Conservation (phyloP, 1,284 basidiomycete species). For the Puccinia triticina region DNA sequence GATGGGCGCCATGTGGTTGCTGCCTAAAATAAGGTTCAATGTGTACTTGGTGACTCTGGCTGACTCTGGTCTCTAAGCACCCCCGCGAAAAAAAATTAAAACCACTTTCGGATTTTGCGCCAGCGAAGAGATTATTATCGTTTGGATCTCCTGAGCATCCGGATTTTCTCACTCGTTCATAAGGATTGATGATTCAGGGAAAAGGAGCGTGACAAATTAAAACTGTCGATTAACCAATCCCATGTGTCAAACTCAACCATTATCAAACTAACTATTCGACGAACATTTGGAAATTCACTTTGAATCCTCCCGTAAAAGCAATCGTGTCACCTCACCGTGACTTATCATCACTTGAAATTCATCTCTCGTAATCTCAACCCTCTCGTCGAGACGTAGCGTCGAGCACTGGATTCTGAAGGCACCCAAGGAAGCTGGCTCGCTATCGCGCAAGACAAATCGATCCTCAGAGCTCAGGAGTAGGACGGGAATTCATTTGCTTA, state of each 20-base stretch:
- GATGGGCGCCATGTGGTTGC: background rate
- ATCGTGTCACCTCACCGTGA: no score
- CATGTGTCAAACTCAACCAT: background rate
- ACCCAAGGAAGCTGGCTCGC: background rate
- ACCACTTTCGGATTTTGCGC: background rate
- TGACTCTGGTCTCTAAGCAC: background rate
- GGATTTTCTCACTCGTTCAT: conserved; percentile 19
- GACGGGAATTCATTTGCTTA: background rate
- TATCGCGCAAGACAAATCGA: background rate
- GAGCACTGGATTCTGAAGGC: no score
- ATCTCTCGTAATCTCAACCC: no score
- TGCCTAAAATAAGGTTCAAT: background rate
- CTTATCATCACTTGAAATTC: no score
- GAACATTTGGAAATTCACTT: no score
- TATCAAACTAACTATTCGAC: no score
- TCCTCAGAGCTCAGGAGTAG: background rate
- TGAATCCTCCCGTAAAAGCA: no score
- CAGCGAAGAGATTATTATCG: background rate
- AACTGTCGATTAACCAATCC: background rate
- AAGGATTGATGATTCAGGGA: no score
- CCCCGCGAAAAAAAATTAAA: background rate
- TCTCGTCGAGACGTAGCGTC: no score
- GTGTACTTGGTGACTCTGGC: no score
- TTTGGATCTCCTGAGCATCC: background rate
- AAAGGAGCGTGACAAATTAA: no score